phyloP scores from a whole-genome alignment of 1,139 yeast species.

The Yamadazyma pseudoaaseri region DNA sequence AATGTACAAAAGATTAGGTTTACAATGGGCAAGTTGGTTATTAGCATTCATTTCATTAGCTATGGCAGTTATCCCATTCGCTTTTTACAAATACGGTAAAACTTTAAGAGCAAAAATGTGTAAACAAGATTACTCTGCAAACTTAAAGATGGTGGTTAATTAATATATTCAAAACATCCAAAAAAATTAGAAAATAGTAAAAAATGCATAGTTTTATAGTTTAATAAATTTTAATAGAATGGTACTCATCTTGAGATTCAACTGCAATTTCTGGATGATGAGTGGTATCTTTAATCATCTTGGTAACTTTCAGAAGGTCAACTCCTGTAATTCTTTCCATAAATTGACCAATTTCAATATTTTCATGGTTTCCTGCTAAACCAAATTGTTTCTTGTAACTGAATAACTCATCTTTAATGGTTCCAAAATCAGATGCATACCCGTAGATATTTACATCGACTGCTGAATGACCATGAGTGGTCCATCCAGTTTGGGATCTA shows the following conservation, averaged over 20 bases:
- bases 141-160: constrained; percentile 9
- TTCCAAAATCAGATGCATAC: constrained; percentile 57
- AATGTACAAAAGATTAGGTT: constrained; percentile 72
- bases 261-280: constrained; percentile 31
- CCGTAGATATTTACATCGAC: constrained; percentile 81
- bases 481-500: constrained; percentile 82
- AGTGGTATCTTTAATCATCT: constrained; percentile 41
- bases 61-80: constrained; percentile 80
- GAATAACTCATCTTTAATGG: constrained; percentile 34
- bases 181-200: neutral
- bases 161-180: neutral
- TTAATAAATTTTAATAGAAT: constrained; percentile 1
- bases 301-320: constrained; percentile 51
- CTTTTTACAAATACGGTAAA: constrained; percentile 71
- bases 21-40: constrained; percentile 82
- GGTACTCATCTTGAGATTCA: constrained; percentile 9
- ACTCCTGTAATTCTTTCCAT: constrained; percentile 60
- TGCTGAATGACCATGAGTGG: constrained; percentile 87
- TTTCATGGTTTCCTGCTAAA: constrained; percentile 78
- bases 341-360: constrained; percentile 75
- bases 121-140: constrained; percentile 57
- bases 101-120: constrained; percentile 62
- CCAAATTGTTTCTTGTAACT: constrained; percentile 32
- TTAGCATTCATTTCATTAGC: constrained; percentile 82
- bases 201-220: neutral